Conservation (phyloP, 208 protist species). For the Kentomonas sorsogonicus region DNA sequence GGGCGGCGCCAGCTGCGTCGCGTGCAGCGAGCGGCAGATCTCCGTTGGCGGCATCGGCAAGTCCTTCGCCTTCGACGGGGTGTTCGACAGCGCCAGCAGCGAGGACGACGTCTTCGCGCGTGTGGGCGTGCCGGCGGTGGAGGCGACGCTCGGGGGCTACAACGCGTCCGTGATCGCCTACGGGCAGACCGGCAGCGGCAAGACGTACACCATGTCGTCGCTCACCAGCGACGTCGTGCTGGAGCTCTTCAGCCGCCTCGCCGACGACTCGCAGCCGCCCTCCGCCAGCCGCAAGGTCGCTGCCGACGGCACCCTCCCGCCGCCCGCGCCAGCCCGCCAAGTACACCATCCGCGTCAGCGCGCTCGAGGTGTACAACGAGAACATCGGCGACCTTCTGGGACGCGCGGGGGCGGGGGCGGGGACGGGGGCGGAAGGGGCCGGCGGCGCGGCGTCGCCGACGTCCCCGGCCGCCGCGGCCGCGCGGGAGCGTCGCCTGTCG, state of each 20-base stretch:
- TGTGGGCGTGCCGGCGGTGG: constrained; percentile 65
- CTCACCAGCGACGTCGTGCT: constrained; percentile 76
- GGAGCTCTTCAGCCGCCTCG: constrained; percentile 69
- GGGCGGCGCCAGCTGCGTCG: constrained; percentile 32
- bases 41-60: constrained; percentile 72
- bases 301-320: neutral
- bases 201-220: constrained; percentile 92
- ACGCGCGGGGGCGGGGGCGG: too few species aligned
- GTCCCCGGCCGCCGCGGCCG: neutral
- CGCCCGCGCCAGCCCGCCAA: neutral
- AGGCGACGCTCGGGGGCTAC: constrained; percentile 80
- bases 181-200: constrained; percentile 93
- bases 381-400: constrained; percentile 80
- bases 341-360: constrained; percentile 49
- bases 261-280: constrained; percentile 21
- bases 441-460: too few species aligned
- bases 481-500: neutral
- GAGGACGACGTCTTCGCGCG: constrained; percentile 70
- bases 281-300: constrained; percentile 8
- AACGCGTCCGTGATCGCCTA: constrained; percentile 93
- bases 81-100: constrained; percentile 62
- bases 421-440: too few species aligned
- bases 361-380: constrained; percentile 95
- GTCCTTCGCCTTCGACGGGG: constrained; percentile 89
- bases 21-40: constrained; percentile 59